Percentiles rank a stretch among this genome's conserved stretches.
Conservation (phyloP, 768 basidiomycete genomes). For the Coprinopsis strossmayeri region DNA sequence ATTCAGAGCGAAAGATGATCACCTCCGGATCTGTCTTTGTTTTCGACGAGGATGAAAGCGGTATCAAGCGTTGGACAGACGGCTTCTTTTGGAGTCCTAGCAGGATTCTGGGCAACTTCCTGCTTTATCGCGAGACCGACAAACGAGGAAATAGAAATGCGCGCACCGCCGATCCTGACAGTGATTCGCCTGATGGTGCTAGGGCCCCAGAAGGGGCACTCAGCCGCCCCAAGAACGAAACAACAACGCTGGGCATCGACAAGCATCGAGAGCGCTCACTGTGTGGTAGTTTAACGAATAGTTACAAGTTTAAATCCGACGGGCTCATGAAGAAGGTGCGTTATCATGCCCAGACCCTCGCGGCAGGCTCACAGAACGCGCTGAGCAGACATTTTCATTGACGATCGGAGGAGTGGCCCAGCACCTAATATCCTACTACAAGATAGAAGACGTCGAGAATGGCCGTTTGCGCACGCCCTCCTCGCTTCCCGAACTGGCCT, state of each 20-base stretch:
- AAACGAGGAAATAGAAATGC: constrained; percentile 67
- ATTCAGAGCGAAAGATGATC: constrained; percentile 90
- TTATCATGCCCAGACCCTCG: constrained; percentile 3
- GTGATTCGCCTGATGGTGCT: constrained; percentile 18
- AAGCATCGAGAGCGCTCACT: constrained; percentile 74
- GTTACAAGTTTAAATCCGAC: constrained; percentile 86
- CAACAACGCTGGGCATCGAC: constrained; percentile 44
- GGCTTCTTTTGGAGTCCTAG: constrained; percentile 95
- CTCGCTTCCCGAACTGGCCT: constrained; percentile 78
- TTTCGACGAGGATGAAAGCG: constrained; percentile 95
- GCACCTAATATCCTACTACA: constrained; percentile 94
- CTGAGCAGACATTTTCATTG: constrained; percentile 81
- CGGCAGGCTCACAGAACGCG: constrained; percentile 7
- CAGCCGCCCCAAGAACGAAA: constrained; percentile 57
- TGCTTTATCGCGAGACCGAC: constrained; percentile 93
- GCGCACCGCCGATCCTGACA: constrained; percentile 31
- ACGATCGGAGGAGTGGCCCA: constrained; percentile 80
- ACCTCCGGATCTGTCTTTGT: constrained; percentile 92
- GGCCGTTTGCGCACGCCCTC: constrained; percentile 87
- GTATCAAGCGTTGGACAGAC: constrained; percentile 98
- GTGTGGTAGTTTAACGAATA: constrained; percentile 88
- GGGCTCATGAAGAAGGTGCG: constrained; percentile 97
- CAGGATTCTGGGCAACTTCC: constrained; percentile 89
- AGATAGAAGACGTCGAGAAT: constrained; percentile 82
- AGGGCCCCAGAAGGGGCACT: constrained; percentile 40